Evolutionary conservation across 495 filamentous ascomycete species (phyloP), one percentile per base, ranked within the genome.

Genomic region (Aspergillus hancockii): DNA sequence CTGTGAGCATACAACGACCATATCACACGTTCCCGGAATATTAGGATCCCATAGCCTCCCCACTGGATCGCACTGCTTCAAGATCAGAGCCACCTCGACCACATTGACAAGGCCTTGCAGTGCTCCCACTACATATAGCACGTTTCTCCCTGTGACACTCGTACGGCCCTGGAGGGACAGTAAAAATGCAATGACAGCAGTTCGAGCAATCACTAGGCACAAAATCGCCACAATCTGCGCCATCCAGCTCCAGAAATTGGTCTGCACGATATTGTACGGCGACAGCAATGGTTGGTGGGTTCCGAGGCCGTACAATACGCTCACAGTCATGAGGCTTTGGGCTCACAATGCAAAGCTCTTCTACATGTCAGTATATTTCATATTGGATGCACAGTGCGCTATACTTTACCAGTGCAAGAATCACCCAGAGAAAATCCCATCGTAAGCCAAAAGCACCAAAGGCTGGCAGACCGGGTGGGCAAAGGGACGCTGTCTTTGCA

Each of bases 121-220:
- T 9, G 59, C 50, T 1, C 64, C 69, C 21, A 74, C 65, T 43
- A 63, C 57, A 49, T 72, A 72, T 2, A 72, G 62, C 10, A 69
- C 47, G 47, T 52, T 63, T 25, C 54, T 58, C 19, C 63, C 57
- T 47, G 57, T 64, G 46, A 57, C 58, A 22, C 57, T 34, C 14
- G 63, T 67, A 21, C 65, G 41, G n/a, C 54, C 56, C 53, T 74
- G 71, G 12, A 74, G 63, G 10, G 65, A 54, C 9, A 72, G 55
- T 8, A 74, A 56, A n/a, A 74, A 68, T 8, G 71, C 61, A 53
- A 72, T 69, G n/a, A 74, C 65, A 16, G 68, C 68, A 25, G 62
- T 63, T 36, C 69, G 64, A 0, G 67, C 70, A 41, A 67, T 59
- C 1, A 61, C 66, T 18, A 68, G 46, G 18, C 63, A 58, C 8